Percentiles rank a stretch among this genome's conserved stretches.
These are phyloP conservation scores for Beauveria sp. DNA, from an alignment of 2,329 filamentous ascomycete genomes.

Conservation along the genomic window DNA sequence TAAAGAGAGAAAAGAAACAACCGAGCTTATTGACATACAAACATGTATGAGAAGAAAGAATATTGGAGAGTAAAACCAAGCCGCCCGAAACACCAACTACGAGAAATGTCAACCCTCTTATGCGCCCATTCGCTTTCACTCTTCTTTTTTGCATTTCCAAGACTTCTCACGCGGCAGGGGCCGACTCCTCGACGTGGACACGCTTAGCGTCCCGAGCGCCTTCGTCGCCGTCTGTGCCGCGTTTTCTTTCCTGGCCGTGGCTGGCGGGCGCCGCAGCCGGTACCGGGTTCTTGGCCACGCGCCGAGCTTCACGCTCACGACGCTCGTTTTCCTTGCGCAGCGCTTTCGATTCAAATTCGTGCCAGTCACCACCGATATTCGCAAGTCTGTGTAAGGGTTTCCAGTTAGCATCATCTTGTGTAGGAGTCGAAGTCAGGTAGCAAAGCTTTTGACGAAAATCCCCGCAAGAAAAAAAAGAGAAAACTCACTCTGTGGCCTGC, in stretches of 20 bases:
- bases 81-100: too few relatives aligned
- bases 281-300: constrained; percentile 27
- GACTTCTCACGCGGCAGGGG: not conserved
- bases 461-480: not conserved
- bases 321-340: constrained; percentile 82
- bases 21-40: too few relatives aligned
- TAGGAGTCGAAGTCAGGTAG: too few relatives aligned
- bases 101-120: too few relatives aligned
- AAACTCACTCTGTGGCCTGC: constrained; percentile 72
- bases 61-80: too few relatives aligned
- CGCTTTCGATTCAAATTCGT: constrained; percentile 96
- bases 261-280: constrained; percentile 19
- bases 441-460: too few relatives aligned
- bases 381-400: constrained; percentile 49
- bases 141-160: not conserved
- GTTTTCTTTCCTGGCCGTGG: constrained; percentile 30
- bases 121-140: too few relatives aligned
- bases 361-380: constrained; percentile 87
- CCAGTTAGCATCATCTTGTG: constrained; percentile 21
- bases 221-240: constrained; percentile 24
- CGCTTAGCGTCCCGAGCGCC: constrained; percentile 28
- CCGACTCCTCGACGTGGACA: constrained; percentile 1
- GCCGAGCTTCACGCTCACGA: constrained; percentile 45
- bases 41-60: too few relatives aligned
- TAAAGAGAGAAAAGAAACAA: too few relatives aligned